Percentiles rank a stretch among this genome's conserved stretches.
These are phyloP conservation scores for Phytophthora boehmeriae DNA, from an alignment of 352 stramenopile genomes.

Conservation along the genomic window DNA sequence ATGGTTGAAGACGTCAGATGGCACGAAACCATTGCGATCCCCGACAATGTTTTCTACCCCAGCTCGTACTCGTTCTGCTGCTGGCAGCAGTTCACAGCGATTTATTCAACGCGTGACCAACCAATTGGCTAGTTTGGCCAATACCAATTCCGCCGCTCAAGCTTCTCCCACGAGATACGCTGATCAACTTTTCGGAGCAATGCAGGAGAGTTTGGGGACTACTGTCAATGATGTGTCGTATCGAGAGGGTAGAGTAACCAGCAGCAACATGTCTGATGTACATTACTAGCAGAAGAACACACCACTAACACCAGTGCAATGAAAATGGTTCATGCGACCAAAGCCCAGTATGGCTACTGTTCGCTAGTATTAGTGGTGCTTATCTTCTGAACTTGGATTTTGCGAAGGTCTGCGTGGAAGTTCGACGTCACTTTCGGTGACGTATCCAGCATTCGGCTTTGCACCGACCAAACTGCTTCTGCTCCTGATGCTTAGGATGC, in stretches of 20 bases:
- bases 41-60: slow-evolving; percentile 10
- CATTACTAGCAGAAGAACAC: slow-evolving; percentile 12
- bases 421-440: slow-evolving; percentile 1
- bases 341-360: no score
- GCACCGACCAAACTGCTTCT: not conserved
- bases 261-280: slow-evolving; percentile 28
- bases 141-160: slow-evolving; percentile 12
- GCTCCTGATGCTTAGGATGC: no score
- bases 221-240: slow-evolving; percentile 21
- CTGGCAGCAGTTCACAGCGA: slow-evolving; percentile 26
- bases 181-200: slow-evolving; percentile 31
- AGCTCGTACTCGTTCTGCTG: slow-evolving; percentile 5
- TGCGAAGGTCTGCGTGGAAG: not conserved
- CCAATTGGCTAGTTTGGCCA: slow-evolving; percentile 30
- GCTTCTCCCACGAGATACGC: slow-evolving; percentile 32
- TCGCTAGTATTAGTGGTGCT: no score
- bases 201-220: slow-evolving; percentile 9
- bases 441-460: not conserved
- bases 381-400: not conserved
- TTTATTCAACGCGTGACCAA: slow-evolving; percentile 37
- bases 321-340: no score
- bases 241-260: slow-evolving; percentile 19
- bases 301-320: not conserved
- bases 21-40: slow-evolving; percentile 13
- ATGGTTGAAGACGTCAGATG: slow-evolving; percentile 31